These are phyloP conservation scores for Leptomonas pyrrhocoris DNA, from an alignment of 208 protist species.

Conservation along the genomic window DNA sequence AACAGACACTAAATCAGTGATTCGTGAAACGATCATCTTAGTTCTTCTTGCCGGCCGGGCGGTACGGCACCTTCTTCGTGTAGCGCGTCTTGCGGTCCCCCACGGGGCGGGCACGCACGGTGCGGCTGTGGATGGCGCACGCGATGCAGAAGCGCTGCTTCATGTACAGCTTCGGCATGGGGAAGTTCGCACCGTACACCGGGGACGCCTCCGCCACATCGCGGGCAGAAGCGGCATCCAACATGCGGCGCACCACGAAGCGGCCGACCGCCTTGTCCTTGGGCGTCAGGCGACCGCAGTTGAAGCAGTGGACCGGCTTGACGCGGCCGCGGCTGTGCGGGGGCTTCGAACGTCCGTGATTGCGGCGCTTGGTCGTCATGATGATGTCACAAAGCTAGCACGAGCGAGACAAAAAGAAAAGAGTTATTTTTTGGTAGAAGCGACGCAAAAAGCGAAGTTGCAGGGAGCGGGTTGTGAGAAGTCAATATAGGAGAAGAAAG, in stretches of 20 bases:
- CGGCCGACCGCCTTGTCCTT: slow-evolving; percentile 99
- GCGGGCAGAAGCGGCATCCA: slow-evolving; percentile 96
- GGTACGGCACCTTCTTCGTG: slow-evolving; percentile 84
- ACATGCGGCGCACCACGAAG: slow-evolving; percentile 98
- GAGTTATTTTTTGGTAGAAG: too few relatives aligned
- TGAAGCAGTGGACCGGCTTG: slow-evolving; percentile 93
- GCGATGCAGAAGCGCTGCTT: slow-evolving; percentile 99
- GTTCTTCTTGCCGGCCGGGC: slow-evolving; percentile 38
- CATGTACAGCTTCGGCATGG: slow-evolving; percentile 99
- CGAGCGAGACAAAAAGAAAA: neutral
- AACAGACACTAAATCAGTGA: slow-evolving; percentile 24
- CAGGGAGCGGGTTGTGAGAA: too few relatives aligned
- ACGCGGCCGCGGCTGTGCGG: slow-evolving; percentile 90
- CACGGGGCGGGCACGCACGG: slow-evolving; percentile 93
- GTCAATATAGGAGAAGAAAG: too few relatives aligned
- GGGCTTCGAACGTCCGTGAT: slow-evolving; percentile 92
- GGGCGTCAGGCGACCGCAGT: slow-evolving; percentile 89
- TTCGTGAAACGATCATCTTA: slow-evolving; percentile 27
- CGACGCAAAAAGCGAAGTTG: too few relatives aligned
- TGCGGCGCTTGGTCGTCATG: slow-evolving; percentile 95
- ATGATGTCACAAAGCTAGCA: slow-evolving; percentile 21
- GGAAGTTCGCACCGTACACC: slow-evolving; percentile 91
- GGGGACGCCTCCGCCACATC: slow-evolving; percentile 97
- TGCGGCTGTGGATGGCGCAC: slow-evolving; percentile 98
- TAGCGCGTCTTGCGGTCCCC: slow-evolving; percentile 84